phyloP scores from a whole-genome alignment of 306 rosid species.

The Quercus gilva region DNA sequence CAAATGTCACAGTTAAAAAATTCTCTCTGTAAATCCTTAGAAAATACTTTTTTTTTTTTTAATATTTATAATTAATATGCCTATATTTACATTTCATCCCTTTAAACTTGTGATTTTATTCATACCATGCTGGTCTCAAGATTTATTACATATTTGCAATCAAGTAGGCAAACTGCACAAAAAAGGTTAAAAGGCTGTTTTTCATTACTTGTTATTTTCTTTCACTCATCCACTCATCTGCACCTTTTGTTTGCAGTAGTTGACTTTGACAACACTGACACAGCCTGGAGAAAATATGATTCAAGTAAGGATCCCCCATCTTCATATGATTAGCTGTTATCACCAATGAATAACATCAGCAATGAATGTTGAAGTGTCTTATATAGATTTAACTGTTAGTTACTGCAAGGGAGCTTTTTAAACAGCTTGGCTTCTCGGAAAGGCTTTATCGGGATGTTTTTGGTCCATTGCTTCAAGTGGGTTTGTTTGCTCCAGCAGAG shows the following conservation, averaged over 20 bases:
- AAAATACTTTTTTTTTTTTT: not conserved
- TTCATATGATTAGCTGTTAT: not conserved
- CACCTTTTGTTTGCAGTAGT: conserved; percentile 33
- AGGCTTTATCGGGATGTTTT: conserved; percentile 43
- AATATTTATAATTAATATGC: too few relatives aligned
- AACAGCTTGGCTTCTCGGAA: conserved; percentile 50
- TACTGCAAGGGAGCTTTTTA: conserved; percentile 60
- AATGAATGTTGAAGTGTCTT: conserved; percentile 9
- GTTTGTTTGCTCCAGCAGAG: conserved; percentile 53
- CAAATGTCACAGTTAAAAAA: not conserved
- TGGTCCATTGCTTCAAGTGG: conserved; percentile 55
- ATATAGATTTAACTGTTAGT: conserved; percentile 40
- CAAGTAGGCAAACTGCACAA: too few relatives aligned
- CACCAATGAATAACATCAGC: not conserved
- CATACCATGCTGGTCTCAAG: too few relatives aligned
- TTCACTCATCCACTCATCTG: not conserved
- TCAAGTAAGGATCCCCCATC: conserved; percentile 37
- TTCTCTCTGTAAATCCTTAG: not conserved
- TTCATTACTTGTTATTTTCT: not conserved
- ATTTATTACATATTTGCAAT: too few relatives aligned
- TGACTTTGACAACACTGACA: conserved; percentile 57
- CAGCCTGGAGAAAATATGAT: conserved; percentile 52
- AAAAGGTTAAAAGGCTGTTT: not conserved
- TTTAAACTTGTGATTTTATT: too few relatives aligned
- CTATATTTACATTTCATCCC: too few relatives aligned